phyloP scores from a whole-genome alignment of 257 asterid genomes.

The Solanum dulcamara region DNA sequence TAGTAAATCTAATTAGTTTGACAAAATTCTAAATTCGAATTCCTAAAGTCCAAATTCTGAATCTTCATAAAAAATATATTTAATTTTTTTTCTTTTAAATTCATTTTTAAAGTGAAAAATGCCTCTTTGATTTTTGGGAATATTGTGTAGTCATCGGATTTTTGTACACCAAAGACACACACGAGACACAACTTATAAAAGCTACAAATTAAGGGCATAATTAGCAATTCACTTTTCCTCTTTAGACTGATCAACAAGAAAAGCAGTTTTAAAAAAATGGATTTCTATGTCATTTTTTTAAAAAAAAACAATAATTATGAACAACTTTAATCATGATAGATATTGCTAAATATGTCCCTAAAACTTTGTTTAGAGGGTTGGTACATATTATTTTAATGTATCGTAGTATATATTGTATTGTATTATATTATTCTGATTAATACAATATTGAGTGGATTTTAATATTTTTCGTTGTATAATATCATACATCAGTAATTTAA shows the following conservation, averaged over 20 bases:
- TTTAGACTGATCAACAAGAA: neutral
- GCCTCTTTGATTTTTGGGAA: too few relatives aligned
- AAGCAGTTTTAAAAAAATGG: neutral
- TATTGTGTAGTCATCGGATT: neutral
- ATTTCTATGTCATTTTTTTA: neutral
- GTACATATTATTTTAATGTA: too few relatives aligned
- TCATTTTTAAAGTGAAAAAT: too few relatives aligned
- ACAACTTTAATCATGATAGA: neutral
- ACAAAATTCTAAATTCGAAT: too few relatives aligned
- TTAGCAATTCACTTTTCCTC: neutral
- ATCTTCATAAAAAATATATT: too few relatives aligned
- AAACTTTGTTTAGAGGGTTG: too few relatives aligned
- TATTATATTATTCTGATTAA: too few relatives aligned
- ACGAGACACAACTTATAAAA: neutral
- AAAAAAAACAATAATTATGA: neutral
- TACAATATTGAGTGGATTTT: too few relatives aligned
- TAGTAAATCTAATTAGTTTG: neutral
- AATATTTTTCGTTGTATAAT: too few relatives aligned
- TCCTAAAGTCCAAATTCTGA: neutral
- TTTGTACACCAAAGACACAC: neutral
- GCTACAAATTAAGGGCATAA: neutral
- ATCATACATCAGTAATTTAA: too few relatives aligned
- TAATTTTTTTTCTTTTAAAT: too few relatives aligned
- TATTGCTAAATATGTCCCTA: neutral
- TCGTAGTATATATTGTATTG: too few relatives aligned